These are phyloP conservation scores for Epichloe sp. DNA, from an alignment of 2,329 filamentous ascomycete species.

Conservation along the genomic window DNA sequence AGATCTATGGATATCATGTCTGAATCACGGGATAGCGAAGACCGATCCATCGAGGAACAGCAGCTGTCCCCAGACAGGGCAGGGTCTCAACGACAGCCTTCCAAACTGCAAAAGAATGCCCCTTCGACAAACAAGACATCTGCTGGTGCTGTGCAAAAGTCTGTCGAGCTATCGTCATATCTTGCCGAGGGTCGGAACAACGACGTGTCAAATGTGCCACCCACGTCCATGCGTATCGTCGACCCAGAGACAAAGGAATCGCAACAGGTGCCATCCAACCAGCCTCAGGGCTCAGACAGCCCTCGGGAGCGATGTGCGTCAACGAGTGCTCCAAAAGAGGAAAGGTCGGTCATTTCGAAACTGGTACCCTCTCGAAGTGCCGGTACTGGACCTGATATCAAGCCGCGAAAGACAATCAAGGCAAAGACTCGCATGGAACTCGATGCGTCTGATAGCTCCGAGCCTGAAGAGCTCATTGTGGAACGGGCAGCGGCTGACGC, in stretches of 20 bases:
- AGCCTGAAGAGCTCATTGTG: constrained; percentile 27
- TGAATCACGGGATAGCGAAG: constrained; percentile 31
- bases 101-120: constrained; percentile 59
- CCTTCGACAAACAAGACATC: constrained; percentile 27
- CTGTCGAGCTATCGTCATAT: constrained; percentile 29
- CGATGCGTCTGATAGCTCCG: constrained; percentile 56
- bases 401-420: constrained; percentile 33
- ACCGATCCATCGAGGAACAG: constrained; percentile 27
- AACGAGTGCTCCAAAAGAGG: constrained; percentile 24
- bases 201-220: constrained; percentile 42
- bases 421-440: constrained; percentile 52
- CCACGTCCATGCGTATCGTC: constrained; percentile 45
- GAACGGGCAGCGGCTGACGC: constrained; percentile 11
- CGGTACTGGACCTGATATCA: constrained; percentile 30
- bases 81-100: constrained; percentile 40
- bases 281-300: constrained; percentile 13
- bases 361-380: constrained; percentile 11
- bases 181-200: constrained; percentile 33
- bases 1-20: constrained; percentile 42
- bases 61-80: constrained; percentile 26
- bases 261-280: constrained; percentile 21
- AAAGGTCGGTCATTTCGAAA: constrained; percentile 17
- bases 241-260: constrained; percentile 36
- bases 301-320: constrained; percentile 20
- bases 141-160: constrained; percentile 15